phyloP scores from a whole-genome alignment of 176 grass and related monocot genomes.

The Ensete ventricosum region DNA sequence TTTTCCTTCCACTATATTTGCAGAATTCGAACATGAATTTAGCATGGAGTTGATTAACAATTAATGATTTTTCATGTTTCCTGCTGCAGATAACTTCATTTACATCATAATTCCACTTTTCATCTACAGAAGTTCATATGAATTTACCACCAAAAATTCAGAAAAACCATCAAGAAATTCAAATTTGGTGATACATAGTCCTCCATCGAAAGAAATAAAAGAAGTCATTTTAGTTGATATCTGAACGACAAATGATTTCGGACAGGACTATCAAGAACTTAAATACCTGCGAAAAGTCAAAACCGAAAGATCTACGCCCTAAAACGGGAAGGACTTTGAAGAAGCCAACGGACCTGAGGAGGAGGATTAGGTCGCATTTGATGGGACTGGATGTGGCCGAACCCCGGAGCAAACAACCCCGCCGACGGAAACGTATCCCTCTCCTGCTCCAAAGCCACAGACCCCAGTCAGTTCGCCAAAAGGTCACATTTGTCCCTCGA shows the following conservation, averaged over 20 bases:
- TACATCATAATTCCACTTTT: too few relatives aligned
- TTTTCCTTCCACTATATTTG: neutral
- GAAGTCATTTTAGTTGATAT: too few relatives aligned
- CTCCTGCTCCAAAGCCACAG: slow-evolving; percentile 38
- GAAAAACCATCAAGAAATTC: too few relatives aligned
- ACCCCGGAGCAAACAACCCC: slow-evolving; percentile 65
- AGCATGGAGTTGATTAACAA: too few relatives aligned
- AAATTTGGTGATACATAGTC: too few relatives aligned
- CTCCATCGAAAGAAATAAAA: too few relatives aligned
- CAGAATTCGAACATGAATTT: neutral
- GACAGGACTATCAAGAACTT: neutral
- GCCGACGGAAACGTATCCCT: slow-evolving; percentile 59
- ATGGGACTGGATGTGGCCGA: slow-evolving; percentile 60
- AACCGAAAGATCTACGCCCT: neutral
- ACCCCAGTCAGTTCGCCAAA: neutral
- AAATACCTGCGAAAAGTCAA: neutral
- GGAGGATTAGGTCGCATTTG: slow-evolving; percentile 66
- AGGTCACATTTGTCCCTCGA: neutral
- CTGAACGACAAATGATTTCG: too few relatives aligned
- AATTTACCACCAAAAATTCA: too few relatives aligned
- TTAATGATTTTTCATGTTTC: too few relatives aligned
- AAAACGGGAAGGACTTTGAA: neutral
- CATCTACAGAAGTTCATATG: too few relatives aligned
- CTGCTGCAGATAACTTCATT: too few relatives aligned
- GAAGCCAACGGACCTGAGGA: slow-evolving; percentile 43